These are phyloP conservation scores for Lophium mytilinum DNA, from an alignment of 495 filamentous ascomycete species.

Conservation along the genomic window DNA sequence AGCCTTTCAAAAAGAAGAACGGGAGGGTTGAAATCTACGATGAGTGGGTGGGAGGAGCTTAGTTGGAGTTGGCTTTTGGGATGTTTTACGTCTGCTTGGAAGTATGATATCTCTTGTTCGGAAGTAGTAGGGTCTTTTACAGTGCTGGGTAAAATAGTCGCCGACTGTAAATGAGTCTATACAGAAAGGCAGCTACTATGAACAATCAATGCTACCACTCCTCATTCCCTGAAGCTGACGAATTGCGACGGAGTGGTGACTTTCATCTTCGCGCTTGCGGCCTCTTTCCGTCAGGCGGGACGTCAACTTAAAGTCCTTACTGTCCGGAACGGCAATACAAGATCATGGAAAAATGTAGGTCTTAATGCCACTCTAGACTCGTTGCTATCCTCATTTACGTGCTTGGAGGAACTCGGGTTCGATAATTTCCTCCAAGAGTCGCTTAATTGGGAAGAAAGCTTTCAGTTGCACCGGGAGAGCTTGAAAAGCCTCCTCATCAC, in stretches of 20 bases:
- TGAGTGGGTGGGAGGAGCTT: no score
- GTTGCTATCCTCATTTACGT: not conserved
- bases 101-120: no score
- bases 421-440: not conserved
- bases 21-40: no score
- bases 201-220: not conserved
- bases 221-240: constrained; percentile 1
- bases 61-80: no score
- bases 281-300: not conserved
- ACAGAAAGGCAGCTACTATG: not conserved
- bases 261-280: not conserved
- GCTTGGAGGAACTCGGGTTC: not conserved
- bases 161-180: no score
- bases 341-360: not conserved
- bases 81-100: no score
- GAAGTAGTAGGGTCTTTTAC: no score
- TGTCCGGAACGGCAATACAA: not conserved
- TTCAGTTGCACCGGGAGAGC: not conserved
- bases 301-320: constrained; percentile 6
- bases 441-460: not conserved
- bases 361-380: not conserved
- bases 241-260: not conserved
- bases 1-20: no score
- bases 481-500: constrained; percentile 2
- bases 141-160: no score